Evolutionary conservation across 2,329 filamentous ascomycete genomes (phyloP).

Genomic region (Ophiostoma tasmaniense): DNA sequence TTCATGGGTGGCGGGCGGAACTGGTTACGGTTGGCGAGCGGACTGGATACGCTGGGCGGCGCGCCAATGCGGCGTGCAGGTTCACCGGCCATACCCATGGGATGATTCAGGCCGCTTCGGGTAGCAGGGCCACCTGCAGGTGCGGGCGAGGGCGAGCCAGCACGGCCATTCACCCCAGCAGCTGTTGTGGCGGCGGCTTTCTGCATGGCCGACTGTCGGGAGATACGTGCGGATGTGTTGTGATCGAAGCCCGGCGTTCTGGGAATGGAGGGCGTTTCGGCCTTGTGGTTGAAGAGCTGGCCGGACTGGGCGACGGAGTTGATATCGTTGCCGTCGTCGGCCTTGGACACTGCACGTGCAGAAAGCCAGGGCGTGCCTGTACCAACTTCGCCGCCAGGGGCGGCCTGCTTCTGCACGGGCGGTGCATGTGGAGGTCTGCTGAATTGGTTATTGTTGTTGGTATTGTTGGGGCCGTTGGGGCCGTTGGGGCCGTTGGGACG

Average conservation of each 20-base stretch:
- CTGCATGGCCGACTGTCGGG: not conserved
- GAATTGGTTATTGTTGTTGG: slow-evolving; percentile 9
- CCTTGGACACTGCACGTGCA: slow-evolving; percentile 52
- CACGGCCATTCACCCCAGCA: not conserved
- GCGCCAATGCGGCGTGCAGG: slow-evolving; percentile 47
- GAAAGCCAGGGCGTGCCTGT: slow-evolving; percentile 57
- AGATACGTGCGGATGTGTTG: slow-evolving; percentile 43
- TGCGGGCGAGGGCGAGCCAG: not conserved
- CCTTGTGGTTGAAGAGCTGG: slow-evolving; percentile 61
- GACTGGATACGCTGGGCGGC: slow-evolving; percentile 45
- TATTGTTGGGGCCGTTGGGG: slow-evolving; percentile 10
- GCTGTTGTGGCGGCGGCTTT: slow-evolving; percentile 2
- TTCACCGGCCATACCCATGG: slow-evolving; percentile 31
- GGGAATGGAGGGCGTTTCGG: slow-evolving; percentile 75
- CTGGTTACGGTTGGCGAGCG: slow-evolving; percentile 48
- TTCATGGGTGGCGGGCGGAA: slow-evolving; percentile 55
- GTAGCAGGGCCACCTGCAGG: not conserved
- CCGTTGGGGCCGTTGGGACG: slow-evolving; percentile 9
- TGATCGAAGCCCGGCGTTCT: slow-evolving; percentile 86
- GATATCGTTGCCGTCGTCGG: slow-evolving; percentile 35
- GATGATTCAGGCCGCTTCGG: slow-evolving; percentile 36
- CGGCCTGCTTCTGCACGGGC: not conserved
- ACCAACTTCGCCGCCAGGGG: not conserved
- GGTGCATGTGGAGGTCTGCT: slow-evolving; percentile 18
- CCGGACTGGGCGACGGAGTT: slow-evolving; percentile 35